Evolutionary conservation across 495 filamentous ascomycete species (phyloP).

Genomic region (Aspergillus asperescens): DNA sequence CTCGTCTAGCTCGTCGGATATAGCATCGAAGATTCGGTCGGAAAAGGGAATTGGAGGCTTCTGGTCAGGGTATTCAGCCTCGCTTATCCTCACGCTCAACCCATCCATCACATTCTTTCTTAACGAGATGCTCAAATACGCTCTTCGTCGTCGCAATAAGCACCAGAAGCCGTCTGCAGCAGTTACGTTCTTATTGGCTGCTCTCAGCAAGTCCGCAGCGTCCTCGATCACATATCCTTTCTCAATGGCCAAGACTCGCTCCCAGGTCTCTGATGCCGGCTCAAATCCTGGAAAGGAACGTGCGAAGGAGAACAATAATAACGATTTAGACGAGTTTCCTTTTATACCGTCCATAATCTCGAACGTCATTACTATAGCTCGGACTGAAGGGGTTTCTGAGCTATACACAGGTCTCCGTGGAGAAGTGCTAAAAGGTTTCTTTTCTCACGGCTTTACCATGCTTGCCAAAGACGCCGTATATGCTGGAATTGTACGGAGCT

Average conservation of each 20-base stretch:
- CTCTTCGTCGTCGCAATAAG: conserved; percentile 45
- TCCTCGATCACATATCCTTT: conserved; percentile 82
- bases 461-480: conserved; percentile 80
- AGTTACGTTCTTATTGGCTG: conserved; percentile 69
- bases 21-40: conserved; percentile 55
- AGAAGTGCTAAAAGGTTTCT: conserved; percentile 79
- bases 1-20: conserved; percentile 45
- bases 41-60: conserved; percentile 75
- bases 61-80: conserved; percentile 88
- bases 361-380: conserved; percentile 57
- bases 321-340: conserved; percentile 18
- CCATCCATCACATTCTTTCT: conserved; percentile 83
- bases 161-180: conserved; percentile 49
- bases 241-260: conserved; percentile 71
- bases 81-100: conserved; percentile 75
- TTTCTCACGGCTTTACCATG: conserved; percentile 88
- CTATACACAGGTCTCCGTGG: conserved; percentile 74
- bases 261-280: conserved; percentile 49
- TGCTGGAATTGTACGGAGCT: conserved; percentile 61
- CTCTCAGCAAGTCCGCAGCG: conserved; percentile 73
- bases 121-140: conserved; percentile 62
- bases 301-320: conserved; percentile 8
- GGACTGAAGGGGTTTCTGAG: conserved; percentile 59
- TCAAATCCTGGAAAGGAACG: background rate
- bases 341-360: conserved; percentile 54